Evolutionary conservation across 108 stramenopile species (phyloP), one percentile per base, ranked within the genome.

Genomic region (Cylindrotheca closterium): DNA sequence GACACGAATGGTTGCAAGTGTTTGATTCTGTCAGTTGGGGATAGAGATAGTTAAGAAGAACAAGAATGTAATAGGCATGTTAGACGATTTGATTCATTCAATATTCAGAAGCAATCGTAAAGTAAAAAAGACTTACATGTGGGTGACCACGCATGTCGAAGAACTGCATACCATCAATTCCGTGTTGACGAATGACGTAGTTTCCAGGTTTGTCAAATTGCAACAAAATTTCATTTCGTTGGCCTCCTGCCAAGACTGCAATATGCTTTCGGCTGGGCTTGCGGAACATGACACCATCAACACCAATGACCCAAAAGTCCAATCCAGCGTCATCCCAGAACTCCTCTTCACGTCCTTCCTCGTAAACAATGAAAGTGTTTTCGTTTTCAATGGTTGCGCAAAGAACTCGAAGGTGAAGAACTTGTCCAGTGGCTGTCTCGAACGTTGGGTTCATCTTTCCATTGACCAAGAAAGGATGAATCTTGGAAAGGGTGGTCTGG

Each of bases 71-170:
- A n/a, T n/a, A n/a, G n/a, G n/a, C n/a, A n/a, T n/a, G n/a, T n/a
- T n/a, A n/a, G n/a, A n/a, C n/a, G n/a, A n/a, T n/a, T n/a, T n/a
- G n/a, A n/a, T n/a, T n/a, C n/a, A n/a, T n/a, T n/a, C n/a, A n/a
- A n/a, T n/a, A n/a, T n/a, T n/a, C n/a, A n/a, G n/a, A n/a, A n/a
- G n/a, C n/a, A n/a, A n/a, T n/a, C n/a, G n/a, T n/a, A n/a, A n/a
- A n/a, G n/a, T n/a, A 42, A 7, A 42, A 42, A 42, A 15, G 7
- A 15, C 37, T 42, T 42, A 42, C 37, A 47, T 73, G 71, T 19
- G 78, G 78, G 60, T 79, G 71, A 1, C 78, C 78, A 27, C 59
- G 57, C 78, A 79, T 79, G 47, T 73, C 78, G 59, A 79, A 79
- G 63, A 79, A 79, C 51, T 79, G 71, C 71, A 79, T 63, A 0